Base-by-base conservation (phyloP, 2,329 filamentous ascomycete genomes). In the Aspergillus ruber region DNA sequence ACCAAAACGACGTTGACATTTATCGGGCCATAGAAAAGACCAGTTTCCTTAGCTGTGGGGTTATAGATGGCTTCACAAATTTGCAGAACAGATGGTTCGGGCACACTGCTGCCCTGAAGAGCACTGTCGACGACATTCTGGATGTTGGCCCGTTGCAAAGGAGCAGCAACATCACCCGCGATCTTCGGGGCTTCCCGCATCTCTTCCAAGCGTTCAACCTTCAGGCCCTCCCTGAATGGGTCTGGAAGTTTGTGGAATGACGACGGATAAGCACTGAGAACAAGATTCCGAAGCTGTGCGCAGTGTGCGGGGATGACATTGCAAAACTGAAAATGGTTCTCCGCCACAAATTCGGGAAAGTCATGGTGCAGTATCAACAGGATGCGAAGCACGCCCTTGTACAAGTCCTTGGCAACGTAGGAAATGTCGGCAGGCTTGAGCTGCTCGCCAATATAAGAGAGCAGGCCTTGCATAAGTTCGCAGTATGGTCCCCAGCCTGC, bases 351-450 rank as follows among this genome's bases (percentile, higher is more conserved):
- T 48, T 96, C 90, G 0, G 91, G 87, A 68, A 89, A 97, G 66
- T 98, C 93, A 63, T 97, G 93, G 57, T 95, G 88, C 45, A 98
- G 74, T 45, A 95, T 80, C 29, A 95, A 74, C 46, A 97, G 73
- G 50, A 96, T 80, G 62, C 94, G 90, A 42, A 95, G 74, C 1
- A 87, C 82, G 7, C 85, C 89, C 51, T 88, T 84, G 66, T 95
- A 96, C 51, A 95, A 81, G 46, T 91, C 88, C 64, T 88, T 90
- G 29, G 84, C 82, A 44, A 87, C 78, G 29, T 81, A 75, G 3
- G 83, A 77, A 13, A 89, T 78, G 49, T 83, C 83, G 23, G 84
- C 73, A 8, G 83, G 79, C 68, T 91, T 93, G 54, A 95, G 75
- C 52, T 93, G 80, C 56, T 91, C 85, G 25, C 87, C 85, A 27